Percentiles rank a stretch among this genome's conserved stretches.
Conservation (phyloP, 805 yeast genomes). For the Starmera dryadoides region DNA sequence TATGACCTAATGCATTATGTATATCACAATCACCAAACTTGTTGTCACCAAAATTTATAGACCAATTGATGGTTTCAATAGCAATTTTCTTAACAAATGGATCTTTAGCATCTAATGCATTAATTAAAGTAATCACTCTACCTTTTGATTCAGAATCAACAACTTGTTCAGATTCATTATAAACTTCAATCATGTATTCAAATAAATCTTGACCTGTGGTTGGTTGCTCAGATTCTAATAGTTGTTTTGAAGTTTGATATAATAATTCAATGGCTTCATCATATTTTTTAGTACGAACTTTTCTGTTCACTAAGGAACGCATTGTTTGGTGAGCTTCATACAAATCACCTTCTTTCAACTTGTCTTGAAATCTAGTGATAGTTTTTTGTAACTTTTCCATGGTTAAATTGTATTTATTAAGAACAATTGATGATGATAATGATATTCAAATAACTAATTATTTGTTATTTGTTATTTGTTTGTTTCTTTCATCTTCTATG, state of each 20-base stretch:
- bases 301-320: slow-evolving; percentile 82
- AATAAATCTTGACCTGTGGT: slow-evolving; percentile 80
- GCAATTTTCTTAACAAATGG: slow-evolving; percentile 61
- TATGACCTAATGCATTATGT: slow-evolving; percentile 66
- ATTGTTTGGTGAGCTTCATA: slow-evolving; percentile 96
- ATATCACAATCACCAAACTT: slow-evolving; percentile 71
- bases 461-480: too few relatives aligned
- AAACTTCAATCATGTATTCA: slow-evolving; percentile 64
- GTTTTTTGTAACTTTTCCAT: slow-evolving; percentile 31
- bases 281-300: slow-evolving; percentile 61
- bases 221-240: slow-evolving; percentile 62
- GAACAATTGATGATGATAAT: too few relatives aligned
- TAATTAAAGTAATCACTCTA: slow-evolving; percentile 39
- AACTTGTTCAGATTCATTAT: slow-evolving; percentile 39
- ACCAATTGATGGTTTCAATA: slow-evolving; percentile 63
- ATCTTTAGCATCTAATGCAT: slow-evolving; percentile 39
- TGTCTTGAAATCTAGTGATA: slow-evolving; percentile 54
- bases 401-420: not conserved
- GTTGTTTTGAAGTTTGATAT: slow-evolving; percentile 60
- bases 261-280: slow-evolving; percentile 68
- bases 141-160: slow-evolving; percentile 38
- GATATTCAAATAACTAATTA: too few relatives aligned
- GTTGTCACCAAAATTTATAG: slow-evolving; percentile 38
- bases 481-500: too few relatives aligned
- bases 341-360: slow-evolving; percentile 67